Percentiles rank a stretch among this genome's conserved stretches.
phyloP scores from a whole-genome alignment of 2,329 filamentous ascomycete species.

The Penicillium fuscoglaucum region DNA sequence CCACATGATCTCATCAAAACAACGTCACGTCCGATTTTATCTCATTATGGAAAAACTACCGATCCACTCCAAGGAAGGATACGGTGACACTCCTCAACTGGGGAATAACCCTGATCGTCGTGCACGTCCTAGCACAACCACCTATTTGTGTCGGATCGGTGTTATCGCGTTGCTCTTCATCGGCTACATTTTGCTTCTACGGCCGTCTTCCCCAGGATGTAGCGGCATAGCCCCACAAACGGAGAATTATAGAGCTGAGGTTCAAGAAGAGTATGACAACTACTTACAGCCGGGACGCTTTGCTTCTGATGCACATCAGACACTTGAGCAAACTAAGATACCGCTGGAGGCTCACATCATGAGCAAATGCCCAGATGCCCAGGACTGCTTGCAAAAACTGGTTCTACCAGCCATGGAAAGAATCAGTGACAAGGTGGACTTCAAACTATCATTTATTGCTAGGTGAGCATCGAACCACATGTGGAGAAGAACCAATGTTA shows the following conservation, averaged over 20 bases:
- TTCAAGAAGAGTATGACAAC: neutral
- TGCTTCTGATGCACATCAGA: neutral
- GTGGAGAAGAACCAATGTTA: neutral
- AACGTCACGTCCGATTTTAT: slow-evolving; percentile 3
- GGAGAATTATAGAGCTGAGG: neutral
- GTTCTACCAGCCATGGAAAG: slow-evolving; percentile 84
- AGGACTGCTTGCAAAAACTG: slow-evolving; percentile 75
- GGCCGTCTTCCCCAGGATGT: slow-evolving; percentile 5
- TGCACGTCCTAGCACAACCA: slow-evolving; percentile 2
- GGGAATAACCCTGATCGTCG: neutral
- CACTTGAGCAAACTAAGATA: slow-evolving; percentile 47
- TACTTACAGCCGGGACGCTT: neutral
- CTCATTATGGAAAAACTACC: slow-evolving; percentile 25
- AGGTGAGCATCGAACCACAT: slow-evolving; percentile 51
- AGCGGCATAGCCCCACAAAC: neutral
- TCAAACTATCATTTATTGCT: slow-evolving; percentile 87
- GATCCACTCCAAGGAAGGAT: slow-evolving; percentile 16
- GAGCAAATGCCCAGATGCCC: slow-evolving; percentile 93
- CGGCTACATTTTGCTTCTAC: slow-evolving; percentile 15
- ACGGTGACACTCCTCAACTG: neutral
- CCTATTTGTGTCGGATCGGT: slow-evolving; percentile 12
- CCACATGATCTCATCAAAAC: slow-evolving; percentile 13
- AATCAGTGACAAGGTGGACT: slow-evolving; percentile 81
- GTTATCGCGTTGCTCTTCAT: slow-evolving; percentile 15
- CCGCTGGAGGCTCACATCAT: slow-evolving; percentile 94